Conservation (phyloP, 371 early-diverging fungal genomes). For the Rhizopus arrhizus region DNA sequence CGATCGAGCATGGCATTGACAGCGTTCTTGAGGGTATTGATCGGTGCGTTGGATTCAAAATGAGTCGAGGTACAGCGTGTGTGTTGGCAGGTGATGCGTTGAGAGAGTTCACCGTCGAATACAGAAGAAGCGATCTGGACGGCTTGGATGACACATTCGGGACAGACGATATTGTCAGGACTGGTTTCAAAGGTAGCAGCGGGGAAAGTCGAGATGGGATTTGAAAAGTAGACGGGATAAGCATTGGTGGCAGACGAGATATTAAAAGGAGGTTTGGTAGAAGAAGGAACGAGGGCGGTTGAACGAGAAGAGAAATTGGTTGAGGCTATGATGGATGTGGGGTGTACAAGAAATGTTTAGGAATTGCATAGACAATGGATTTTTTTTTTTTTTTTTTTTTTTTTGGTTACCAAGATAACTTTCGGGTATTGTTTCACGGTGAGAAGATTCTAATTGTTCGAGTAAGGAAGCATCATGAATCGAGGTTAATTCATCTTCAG, state of each 20-base stretch:
- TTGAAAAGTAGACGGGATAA: conserved; percentile 38
- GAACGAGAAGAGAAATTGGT: not conserved
- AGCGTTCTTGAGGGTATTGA: conserved; percentile 54
- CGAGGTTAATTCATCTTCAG: conserved; percentile 42
- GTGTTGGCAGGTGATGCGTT: conserved; percentile 50
- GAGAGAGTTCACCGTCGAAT: conserved; percentile 47
- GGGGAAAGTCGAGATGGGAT: conserved; percentile 35
- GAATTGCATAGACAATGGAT: not conserved
- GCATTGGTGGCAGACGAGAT: conserved; percentile 37
- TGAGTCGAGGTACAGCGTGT: conserved; percentile 36
- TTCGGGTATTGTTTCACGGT: conserved; percentile 25
- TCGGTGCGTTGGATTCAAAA: conserved; percentile 38
- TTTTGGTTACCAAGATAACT: conserved; percentile 36
- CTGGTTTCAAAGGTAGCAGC: conserved; percentile 29
- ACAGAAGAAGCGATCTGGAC: conserved; percentile 56
- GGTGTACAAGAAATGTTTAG: conserved; percentile 11
- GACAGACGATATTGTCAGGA: conserved; percentile 46
- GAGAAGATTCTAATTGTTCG: conserved; percentile 37
- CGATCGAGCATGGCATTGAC: conserved; percentile 72
- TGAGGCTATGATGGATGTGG: not conserved
- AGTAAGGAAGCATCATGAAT: conserved; percentile 38
- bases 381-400: conserved; percentile 1
- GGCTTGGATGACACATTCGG: conserved; percentile 50
- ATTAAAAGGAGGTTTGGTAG: conserved; percentile 29
- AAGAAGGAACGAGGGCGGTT: conserved; percentile 16